Evolutionary conservation across 805 yeast genomes (phyloP).

Genomic region (Ogataea pini): DNA sequence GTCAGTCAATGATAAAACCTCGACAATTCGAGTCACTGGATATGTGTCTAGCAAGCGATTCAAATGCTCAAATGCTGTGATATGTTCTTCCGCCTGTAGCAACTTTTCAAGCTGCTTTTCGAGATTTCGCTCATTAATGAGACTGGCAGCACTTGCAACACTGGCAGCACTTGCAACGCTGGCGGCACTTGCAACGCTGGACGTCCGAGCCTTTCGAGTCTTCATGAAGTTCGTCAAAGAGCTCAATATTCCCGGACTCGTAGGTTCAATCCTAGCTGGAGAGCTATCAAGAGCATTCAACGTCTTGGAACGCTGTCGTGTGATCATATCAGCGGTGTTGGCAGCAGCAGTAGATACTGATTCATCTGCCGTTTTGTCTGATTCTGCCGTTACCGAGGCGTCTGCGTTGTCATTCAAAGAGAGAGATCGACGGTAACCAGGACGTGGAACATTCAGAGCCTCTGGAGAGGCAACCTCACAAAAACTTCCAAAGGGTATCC

Average conservation of each 20-base stretch:
- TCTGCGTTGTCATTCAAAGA: conserved; percentile 23
- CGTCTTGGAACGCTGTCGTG: conserved; percentile 37
- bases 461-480: neutral
- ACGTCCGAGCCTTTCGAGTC: conserved; percentile 15
- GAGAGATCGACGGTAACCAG: conserved; percentile 21
- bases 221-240: conserved; percentile 34
- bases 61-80: conserved; percentile 26
- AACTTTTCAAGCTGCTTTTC: conserved; percentile 8
- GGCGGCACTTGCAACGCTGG: conserved; percentile 9
- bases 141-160: conserved; percentile 3
- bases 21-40: conserved; percentile 29
- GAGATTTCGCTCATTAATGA: neutral
- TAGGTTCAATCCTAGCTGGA: conserved; percentile 8
- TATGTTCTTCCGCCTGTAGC: conserved; percentile 1
- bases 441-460: conserved; percentile 10
- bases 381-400: conserved; percentile 8
- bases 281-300: conserved; percentile 29
- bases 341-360: neutral
- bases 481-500: neutral
- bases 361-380: neutral
- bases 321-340: conserved; percentile 8
- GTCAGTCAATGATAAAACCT: conserved; percentile 35
- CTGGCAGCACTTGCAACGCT: conserved; percentile 10
- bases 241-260: conserved; percentile 29
- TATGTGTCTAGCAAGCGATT: conserved; percentile 30